phyloP scores from a whole-genome alignment of 2,329 filamentous ascomycete genomes.

The Aspergillus sp. region DNA sequence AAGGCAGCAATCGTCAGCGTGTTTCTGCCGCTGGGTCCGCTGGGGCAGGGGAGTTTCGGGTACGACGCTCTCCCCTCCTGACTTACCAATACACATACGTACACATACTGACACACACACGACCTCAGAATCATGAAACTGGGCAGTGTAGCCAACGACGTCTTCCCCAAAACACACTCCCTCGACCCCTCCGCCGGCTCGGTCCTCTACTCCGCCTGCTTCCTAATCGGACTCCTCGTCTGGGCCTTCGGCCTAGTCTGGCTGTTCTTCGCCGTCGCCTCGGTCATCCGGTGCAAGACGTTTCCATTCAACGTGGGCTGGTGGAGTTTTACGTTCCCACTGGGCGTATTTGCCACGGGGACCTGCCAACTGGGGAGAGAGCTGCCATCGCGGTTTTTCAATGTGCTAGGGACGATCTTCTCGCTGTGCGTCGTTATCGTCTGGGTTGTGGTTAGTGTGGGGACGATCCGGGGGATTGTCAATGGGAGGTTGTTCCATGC shows the following conservation, averaged over 20 bases:
- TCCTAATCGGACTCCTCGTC: conserved; percentile 23
- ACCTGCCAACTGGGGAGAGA: conserved; percentile 36
- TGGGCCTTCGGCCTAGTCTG: conserved; percentile 28
- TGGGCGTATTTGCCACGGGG: conserved; percentile 45
- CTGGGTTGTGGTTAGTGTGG: conserved; percentile 43
- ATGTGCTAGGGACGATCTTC: conserved; percentile 47
- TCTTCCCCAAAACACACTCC: conserved; percentile 19
- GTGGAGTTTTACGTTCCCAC: conserved; percentile 52
- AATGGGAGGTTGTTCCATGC: conserved; percentile 42
- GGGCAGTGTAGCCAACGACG: conserved; percentile 35
- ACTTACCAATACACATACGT: background rate
- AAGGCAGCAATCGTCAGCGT: conserved; percentile 57
- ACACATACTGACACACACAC: background rate
- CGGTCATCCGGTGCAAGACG: conserved; percentile 17
- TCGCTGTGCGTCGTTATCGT: conserved; percentile 41
- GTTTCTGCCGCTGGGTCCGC: conserved; percentile 56
- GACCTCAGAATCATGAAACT: conserved; percentile 36
- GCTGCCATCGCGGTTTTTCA: conserved; percentile 47
- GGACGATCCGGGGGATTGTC: conserved; percentile 38
- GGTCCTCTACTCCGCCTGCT: conserved; percentile 21
- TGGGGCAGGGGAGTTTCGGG: conserved; percentile 55
- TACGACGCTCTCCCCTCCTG: conserved; percentile 9
- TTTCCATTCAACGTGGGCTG: conserved; percentile 54
- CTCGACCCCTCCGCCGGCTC: conserved; percentile 15
- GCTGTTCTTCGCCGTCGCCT: conserved; percentile 25